Conservation (phyloP, 805 yeast species). For the Millerago galiae region DNA sequence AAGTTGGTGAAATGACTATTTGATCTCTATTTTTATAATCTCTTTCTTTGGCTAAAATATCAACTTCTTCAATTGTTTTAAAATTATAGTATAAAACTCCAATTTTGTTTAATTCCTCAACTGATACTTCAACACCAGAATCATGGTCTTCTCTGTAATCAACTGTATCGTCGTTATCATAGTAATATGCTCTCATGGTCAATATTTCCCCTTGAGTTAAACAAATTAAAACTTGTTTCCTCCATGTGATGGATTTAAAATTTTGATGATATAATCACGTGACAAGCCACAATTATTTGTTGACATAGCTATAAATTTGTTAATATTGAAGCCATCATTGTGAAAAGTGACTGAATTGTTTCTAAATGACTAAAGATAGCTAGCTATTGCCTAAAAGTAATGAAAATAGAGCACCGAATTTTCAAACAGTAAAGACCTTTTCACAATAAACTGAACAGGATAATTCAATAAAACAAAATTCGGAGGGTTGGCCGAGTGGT, state of each 20-base stretch:
- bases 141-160: constrained; percentile 69
- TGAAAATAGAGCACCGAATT: too few relatives aligned
- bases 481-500: constrained; percentile 9
- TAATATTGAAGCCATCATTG: too few relatives aligned
- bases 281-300: neutral
- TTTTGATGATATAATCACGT: neutral
- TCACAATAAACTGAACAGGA: too few relatives aligned
- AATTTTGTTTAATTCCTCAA: constrained; percentile 42
- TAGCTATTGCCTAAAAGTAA: too few relatives aligned
- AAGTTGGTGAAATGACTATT: constrained; percentile 50
- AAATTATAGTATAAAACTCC: constrained; percentile 66
- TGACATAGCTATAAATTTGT: too few relatives aligned
- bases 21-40: constrained; percentile 76
- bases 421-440: neutral
- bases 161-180: constrained; percentile 51
- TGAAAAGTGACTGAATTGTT: too few relatives aligned
- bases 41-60: constrained; percentile 61
- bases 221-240: neutral
- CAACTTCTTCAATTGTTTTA: constrained; percentile 45
- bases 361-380: too few relatives aligned
- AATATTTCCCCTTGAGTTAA: neutral
- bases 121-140: constrained; percentile 53
- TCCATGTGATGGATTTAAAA: neutral
- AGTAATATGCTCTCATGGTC: constrained; percentile 49
- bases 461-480: too few relatives aligned